Conservation (phyloP, 2,329 filamentous ascomycete species). For the Fusarium napiforme region DNA sequence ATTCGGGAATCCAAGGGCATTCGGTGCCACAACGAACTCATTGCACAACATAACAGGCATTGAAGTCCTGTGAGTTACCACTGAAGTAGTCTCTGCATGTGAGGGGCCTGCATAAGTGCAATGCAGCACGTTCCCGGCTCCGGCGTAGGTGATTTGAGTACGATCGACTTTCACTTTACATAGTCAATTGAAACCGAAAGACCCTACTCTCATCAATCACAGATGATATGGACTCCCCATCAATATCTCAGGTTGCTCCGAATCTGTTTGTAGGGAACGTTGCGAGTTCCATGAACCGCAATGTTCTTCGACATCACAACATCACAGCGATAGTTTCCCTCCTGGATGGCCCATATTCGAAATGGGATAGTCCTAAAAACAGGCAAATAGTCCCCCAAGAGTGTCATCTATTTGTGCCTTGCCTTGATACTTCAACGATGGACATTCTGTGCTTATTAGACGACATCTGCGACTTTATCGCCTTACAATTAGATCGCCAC, state of each 20-base stretch:
- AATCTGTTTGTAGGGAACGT: slow-evolving; percentile 42
- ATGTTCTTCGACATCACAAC: slow-evolving; percentile 34
- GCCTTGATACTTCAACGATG: slow-evolving; percentile 40
- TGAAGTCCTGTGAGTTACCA: slow-evolving; percentile 19
- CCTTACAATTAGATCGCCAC: slow-evolving; percentile 23
- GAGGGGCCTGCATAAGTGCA: slow-evolving; percentile 25
- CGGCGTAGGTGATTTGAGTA: not conserved
- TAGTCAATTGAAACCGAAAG: slow-evolving; percentile 1
- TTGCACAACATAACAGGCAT: not conserved
- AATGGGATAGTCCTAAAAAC: slow-evolving; percentile 35
- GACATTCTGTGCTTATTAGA: slow-evolving; percentile 39
- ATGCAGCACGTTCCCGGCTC: slow-evolving; percentile 11
- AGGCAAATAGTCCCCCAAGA: slow-evolving; percentile 36
- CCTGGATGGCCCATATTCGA: slow-evolving; percentile 27
- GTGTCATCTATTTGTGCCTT: slow-evolving; percentile 40
- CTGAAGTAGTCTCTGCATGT: slow-evolving; percentile 17
- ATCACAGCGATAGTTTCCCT: slow-evolving; percentile 44
- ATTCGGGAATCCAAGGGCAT: not conserved
- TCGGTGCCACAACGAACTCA: slow-evolving; percentile 3
- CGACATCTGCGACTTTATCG: slow-evolving; percentile 44
- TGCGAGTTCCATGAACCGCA: slow-evolving; percentile 37
- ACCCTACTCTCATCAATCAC: not conserved
- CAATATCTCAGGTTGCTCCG: slow-evolving; percentile 36
- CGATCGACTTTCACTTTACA: not conserved
- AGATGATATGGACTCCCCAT: slow-evolving; percentile 33